Base-by-base conservation (phyloP, 805 yeast genomes). In the Cyberlindnera veronae region DNA sequence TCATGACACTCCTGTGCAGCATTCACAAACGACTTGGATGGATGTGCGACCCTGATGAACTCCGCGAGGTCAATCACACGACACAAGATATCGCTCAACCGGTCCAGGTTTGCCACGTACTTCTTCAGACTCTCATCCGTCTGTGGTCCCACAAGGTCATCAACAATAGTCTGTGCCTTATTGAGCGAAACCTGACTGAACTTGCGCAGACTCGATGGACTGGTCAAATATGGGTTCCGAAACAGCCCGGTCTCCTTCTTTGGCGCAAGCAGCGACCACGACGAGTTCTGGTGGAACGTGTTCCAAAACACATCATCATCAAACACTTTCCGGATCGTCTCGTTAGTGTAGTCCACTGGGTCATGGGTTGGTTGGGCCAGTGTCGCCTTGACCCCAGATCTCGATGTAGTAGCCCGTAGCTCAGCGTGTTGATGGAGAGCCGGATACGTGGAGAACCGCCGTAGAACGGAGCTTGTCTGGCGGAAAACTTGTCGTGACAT, bases 1-100 rank as follows among this genome's bases (percentile, higher is more conserved):
- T 87, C 95, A 57, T 91, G 96, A 27, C 93, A 84, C 32, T 75
- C 72, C 55, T 91, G 95, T 2, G 99, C 96, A 2, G 89, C 90
- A 29, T 70, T 71, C 10, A 84, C 71, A 72, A 86, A 88, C 14
- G 67, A 62, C 36, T 67, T 67, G 48, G 81, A 75, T 1, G 98
- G 97, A 58, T 91, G 98, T 1, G 83, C 80, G 18, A 88, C 89
- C 34, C 98, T 68, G 21, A 93, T 78, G 64, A 91, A 91, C 53
- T 90, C 98, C 27, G 96, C 91, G 36, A 91, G 73, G 62, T 93
- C 99, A 29, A 93, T 90, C 6, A 88, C 97, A 41, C 95, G 76
- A 58, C 99, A 93, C 22, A 93, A 63, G 21, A 84, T 76, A 57
- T 93, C 98, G 54, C 95, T 84, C 29, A 93, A 64, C 49, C 88